Conservation (phyloP, 2,329 filamentous ascomycete genomes). For the Colletotrichum lindemuthianum region DNA sequence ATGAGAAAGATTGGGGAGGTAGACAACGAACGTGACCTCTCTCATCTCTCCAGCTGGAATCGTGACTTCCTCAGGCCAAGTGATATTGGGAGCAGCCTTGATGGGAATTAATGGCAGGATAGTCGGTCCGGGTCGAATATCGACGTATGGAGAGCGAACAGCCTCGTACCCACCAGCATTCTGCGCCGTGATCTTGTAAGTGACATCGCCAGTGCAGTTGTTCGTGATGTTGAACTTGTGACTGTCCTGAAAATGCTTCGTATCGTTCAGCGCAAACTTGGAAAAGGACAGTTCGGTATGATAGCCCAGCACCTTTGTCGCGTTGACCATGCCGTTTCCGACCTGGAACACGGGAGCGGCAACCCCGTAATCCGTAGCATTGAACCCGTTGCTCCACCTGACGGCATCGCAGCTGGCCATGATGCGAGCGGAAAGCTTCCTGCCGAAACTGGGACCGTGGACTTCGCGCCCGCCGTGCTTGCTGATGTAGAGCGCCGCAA, state of each 20-base stretch:
- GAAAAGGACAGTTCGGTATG: constrained; percentile 51
- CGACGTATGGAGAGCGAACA: background rate
- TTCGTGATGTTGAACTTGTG: constrained; percentile 56
- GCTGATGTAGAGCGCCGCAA: constrained; percentile 58
- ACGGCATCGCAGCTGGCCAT: constrained; percentile 47
- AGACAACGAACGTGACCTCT: constrained; percentile 32
- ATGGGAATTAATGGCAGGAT: background rate
- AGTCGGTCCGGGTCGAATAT: constrained; percentile 15
- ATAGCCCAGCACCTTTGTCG: constrained; percentile 55
- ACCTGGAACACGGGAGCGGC: constrained; percentile 50
- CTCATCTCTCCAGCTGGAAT: constrained; percentile 42
- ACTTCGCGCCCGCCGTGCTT: constrained; percentile 52
- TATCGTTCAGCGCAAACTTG: constrained; percentile 61
- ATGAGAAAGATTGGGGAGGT: background rate
- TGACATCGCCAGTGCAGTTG: constrained; percentile 46
- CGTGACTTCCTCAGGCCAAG: constrained; percentile 28
- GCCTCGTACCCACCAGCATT: constrained; percentile 40
- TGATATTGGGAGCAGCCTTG: constrained; percentile 7
- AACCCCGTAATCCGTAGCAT: constrained; percentile 35
- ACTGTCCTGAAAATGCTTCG: constrained; percentile 49
- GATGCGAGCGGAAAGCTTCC: constrained; percentile 41
- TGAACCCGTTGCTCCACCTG: constrained; percentile 44
- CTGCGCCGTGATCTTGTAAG: constrained; percentile 54
- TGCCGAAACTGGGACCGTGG: constrained; percentile 46
- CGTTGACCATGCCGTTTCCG: constrained; percentile 59